Evolutionary conservation across 2,329 filamentous ascomycete species (phyloP).

Genomic region (Hymenotorrendiella dingleyae): DNA sequence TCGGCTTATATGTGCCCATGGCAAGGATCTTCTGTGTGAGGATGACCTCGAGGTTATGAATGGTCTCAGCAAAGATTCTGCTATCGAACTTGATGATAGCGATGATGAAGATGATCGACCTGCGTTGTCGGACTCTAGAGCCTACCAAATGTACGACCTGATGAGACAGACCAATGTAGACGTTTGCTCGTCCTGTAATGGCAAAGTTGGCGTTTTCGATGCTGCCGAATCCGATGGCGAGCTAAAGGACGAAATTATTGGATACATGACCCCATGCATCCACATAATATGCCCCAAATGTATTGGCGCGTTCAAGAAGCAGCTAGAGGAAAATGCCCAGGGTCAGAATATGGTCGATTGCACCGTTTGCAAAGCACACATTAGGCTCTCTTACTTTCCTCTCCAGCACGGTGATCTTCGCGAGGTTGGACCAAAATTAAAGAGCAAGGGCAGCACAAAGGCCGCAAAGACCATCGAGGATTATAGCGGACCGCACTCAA

Average conservation of each 20-base stretch:
- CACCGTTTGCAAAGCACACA: constrained; percentile 59
- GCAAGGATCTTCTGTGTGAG: constrained; percentile 81
- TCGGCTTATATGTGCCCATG: constrained; percentile 86
- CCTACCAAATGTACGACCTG: constrained; percentile 78
- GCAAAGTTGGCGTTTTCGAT: constrained; percentile 53
- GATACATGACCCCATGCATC: constrained; percentile 79
- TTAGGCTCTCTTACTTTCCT: constrained; percentile 59
- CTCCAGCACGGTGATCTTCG: constrained; percentile 46
- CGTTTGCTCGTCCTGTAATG: constrained; percentile 63
- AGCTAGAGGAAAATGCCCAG: constrained; percentile 38
- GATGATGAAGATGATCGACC: constrained; percentile 51
- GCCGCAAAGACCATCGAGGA: constrained; percentile 54
- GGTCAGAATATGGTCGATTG: constrained; percentile 49
- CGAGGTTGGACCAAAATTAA: constrained; percentile 25
- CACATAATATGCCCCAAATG: constrained; percentile 79
- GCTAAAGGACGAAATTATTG: constrained; percentile 57
- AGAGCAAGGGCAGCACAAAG: constrained; percentile 34
- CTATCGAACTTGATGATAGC: constrained; percentile 85
- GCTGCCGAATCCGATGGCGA: constrained; percentile 52
- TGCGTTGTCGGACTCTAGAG: constrained; percentile 61
- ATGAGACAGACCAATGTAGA: constrained; percentile 79
- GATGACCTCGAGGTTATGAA: constrained; percentile 76
- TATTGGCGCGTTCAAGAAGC: constrained; percentile 52
- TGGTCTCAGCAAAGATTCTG: constrained; percentile 75
- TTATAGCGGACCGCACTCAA: constrained; percentile 85